Percentiles rank a stretch among this genome's conserved stretches.
phyloP scores from a whole-genome alignment of 2,329 filamentous ascomycete species.

The Ophiostoma triangulosporum region DNA sequence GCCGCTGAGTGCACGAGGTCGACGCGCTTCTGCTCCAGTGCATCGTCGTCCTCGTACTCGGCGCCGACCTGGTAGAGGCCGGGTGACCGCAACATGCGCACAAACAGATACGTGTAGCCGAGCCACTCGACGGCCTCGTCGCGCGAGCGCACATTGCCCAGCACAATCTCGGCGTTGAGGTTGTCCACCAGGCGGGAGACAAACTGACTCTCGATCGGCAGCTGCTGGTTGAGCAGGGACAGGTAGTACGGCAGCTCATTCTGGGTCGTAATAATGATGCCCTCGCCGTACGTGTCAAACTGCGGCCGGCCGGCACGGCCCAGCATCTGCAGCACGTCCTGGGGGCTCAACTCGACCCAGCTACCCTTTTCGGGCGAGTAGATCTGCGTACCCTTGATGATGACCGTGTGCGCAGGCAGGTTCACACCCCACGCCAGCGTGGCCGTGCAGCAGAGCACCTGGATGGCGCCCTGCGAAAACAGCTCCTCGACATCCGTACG shows the following conservation, averaged over 20 bases:
- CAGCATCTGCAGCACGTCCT: constrained; percentile 97
- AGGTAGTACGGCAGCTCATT: constrained; percentile 94
- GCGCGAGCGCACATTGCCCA: constrained; percentile 80
- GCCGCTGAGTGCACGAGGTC: constrained; percentile 93
- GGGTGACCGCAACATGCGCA: constrained; percentile 92
- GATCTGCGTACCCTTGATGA: constrained; percentile 96
- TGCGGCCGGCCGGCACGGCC: constrained; percentile 93
- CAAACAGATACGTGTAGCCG: constrained; percentile 94
- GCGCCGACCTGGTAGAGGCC: constrained; percentile 90
- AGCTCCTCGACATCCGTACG: constrained; percentile 90
- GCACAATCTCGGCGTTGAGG: constrained; percentile 86
- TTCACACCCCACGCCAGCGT: constrained; percentile 99
- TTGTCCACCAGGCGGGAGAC: constrained; percentile 90
- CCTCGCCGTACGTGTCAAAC: constrained; percentile 94
- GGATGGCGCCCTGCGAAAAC: constrained; percentile 79
- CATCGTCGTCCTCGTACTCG: constrained; percentile 86
- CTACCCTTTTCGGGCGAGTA: constrained; percentile 98
- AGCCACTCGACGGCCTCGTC: constrained; percentile 99
- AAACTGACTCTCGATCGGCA: constrained; percentile 95
- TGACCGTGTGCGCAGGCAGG: constrained; percentile 89
- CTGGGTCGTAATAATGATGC: constrained; percentile 96
- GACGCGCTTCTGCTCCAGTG: constrained; percentile 91
- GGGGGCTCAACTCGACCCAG: constrained; percentile 94
- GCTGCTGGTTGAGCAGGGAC: constrained; percentile 88
- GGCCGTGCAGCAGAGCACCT: constrained; percentile 92